Conservation (phyloP, 495 filamentous ascomycete species). For the Aspergillus haitiensis region DNA sequence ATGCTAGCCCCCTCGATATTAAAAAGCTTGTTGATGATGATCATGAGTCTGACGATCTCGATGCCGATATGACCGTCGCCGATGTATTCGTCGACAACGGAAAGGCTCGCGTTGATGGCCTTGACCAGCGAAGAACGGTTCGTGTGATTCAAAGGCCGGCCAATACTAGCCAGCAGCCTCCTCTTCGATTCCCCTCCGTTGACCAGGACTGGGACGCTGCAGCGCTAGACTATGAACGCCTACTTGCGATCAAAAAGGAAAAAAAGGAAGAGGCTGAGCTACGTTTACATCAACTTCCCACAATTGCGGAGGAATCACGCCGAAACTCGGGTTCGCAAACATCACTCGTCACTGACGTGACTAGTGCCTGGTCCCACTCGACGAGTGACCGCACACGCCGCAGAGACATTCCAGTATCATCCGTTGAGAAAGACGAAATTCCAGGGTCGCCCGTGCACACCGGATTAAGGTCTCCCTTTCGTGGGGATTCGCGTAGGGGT, state of each 20-base stretch:
- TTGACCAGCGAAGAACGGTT: slow-evolving; percentile 39
- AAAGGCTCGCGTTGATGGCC: slow-evolving; percentile 33
- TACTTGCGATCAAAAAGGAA: slow-evolving; percentile 16
- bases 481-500: background rate
- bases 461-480: background rate
- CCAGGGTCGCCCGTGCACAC: slow-evolving; percentile 15
- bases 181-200: slow-evolving; percentile 37
- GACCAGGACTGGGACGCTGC: slow-evolving; percentile 38
- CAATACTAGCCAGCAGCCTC: slow-evolving; percentile 7
- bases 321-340: slow-evolving; percentile 5
- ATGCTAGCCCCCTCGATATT: slow-evolving; percentile 37
- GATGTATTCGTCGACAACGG: slow-evolving; percentile 44
- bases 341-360: background rate
- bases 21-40: slow-evolving; percentile 42
- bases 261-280: slow-evolving; percentile 12
- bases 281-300: slow-evolving; percentile 9
- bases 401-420: slow-evolving; percentile 27
- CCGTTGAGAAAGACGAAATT: slow-evolving; percentile 28
- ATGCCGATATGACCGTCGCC: slow-evolving; percentile 37
- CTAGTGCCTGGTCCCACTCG: slow-evolving; percentile 10
- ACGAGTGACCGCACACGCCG: background rate
- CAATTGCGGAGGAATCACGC: slow-evolving; percentile 17
- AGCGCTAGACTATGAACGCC: slow-evolving; percentile 19
- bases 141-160: slow-evolving; percentile 36
- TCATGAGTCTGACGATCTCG: slow-evolving; percentile 34